Base-by-base conservation (phyloP, 2,329 filamentous ascomycete species). In the Purpureocillium takamizusanense region DNA sequence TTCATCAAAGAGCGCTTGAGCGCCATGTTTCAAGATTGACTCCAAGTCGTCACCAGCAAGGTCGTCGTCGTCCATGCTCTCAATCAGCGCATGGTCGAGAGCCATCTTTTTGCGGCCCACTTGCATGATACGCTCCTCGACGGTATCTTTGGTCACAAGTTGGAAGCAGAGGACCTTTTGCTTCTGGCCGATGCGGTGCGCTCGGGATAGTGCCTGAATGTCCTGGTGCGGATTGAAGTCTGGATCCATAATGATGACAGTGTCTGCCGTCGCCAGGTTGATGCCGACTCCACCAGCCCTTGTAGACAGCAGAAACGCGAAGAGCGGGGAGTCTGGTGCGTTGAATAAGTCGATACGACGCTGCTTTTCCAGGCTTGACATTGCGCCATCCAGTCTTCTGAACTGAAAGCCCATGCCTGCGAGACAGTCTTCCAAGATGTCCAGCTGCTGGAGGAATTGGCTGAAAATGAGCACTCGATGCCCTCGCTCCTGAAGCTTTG, bases 151-250 rank as follows among this genome's bases (percentile, higher is more conserved):
- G 2, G 88, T 97, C 69, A 95, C 87, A 1, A 98, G 66, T 56
- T 97, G 90, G 52, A 97, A 95, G 47, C 94, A 94, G 2, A 98
- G 72, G 0, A 98, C 92, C 51, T 94, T 95, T 48, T 92, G 88
- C 60, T 88, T 87, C 61, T 98, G 94, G 0, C 94, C 94, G 46
- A 98, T 97, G 18, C 92, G 83, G 60, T 98, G 92, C 14, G 90
- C 92, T 47, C 94, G 81, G 23, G 90, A 94, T 23, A 98, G 72
- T 0, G 92, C 92, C 59, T 98, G 92, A 31, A 98, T 84, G 53
- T 98, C 94, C 60, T 98, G 92, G 54, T 98, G 92, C 1, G 92
- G 92, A 45, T 98, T 98, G 68, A 94, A 97, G 55, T 98, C 92
- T 0, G 87, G 87, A 51, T 98, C 89, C 48, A 97, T 78, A 47